A percentile compares a stretch with the other conserved stretches of the same genome.
Evolutionary conservation across 2,329 filamentous ascomycete genomes (phyloP).

Genomic region (Hysterium pulicare): DNA sequence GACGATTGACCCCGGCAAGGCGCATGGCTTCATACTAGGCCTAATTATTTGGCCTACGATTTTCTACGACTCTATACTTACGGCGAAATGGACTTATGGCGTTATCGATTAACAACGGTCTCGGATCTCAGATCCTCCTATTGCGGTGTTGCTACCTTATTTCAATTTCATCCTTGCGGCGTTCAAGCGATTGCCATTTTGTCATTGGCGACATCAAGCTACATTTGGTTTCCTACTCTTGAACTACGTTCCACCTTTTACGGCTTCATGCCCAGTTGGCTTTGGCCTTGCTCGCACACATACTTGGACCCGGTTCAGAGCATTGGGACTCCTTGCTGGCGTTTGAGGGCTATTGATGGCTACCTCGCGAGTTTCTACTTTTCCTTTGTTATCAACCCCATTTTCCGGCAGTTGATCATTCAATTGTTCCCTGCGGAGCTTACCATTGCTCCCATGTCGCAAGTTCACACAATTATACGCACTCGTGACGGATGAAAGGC

Average conservation of each 20-base stretch:
- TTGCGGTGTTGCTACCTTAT: constrained; percentile 29
- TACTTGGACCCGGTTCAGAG: constrained; percentile 6
- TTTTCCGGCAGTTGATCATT: constrained; percentile 30
- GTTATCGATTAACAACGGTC: constrained; percentile 34
- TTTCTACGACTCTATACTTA: constrained; percentile 20
- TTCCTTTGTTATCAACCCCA: constrained; percentile 37
- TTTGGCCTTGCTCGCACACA: too few relatives aligned
- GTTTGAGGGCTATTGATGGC: constrained; percentile 19
- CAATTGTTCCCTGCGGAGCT: constrained; percentile 3
- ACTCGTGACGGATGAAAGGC: constrained; percentile 2
- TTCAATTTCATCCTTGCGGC: constrained; percentile 26
- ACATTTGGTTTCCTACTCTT: constrained; percentile 13
- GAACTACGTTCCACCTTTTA: too few relatives aligned
- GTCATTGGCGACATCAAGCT: constrained; percentile 21
- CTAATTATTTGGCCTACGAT: too few relatives aligned
- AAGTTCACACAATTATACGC: constrained; percentile 1
- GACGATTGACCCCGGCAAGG: constrained; percentile 33
- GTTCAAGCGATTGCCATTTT: constrained; percentile 35
- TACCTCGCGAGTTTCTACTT: constrained; percentile 29
- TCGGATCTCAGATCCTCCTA: constrained; percentile 27
- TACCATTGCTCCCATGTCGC: constrained; percentile 1
- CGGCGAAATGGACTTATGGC: constrained; percentile 34
- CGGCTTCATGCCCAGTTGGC: too few relatives aligned
- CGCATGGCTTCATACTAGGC: constrained; percentile 39
- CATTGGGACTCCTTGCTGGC: constrained; percentile 14